phyloP scores from a whole-genome alignment of 306 rosid species.

The Fragaria vesca region DNA sequence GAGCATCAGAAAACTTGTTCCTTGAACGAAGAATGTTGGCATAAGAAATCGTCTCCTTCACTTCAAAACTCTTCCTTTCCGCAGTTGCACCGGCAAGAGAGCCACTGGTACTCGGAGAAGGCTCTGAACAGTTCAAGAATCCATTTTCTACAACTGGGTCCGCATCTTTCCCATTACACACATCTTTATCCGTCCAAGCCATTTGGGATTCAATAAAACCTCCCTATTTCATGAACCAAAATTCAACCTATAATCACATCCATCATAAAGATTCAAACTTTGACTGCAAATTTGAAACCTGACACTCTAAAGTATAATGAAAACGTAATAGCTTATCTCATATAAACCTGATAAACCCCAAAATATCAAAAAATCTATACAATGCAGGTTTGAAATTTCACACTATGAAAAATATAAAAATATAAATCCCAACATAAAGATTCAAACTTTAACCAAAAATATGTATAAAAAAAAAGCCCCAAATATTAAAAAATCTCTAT shows the following conservation, averaged over 20 bases:
- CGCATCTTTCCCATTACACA: conserved; percentile 50
- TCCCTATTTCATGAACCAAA: conserved; percentile 34
- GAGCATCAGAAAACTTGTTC: conserved; percentile 89
- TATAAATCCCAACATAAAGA: background rate
- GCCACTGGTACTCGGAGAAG: conserved; percentile 50
- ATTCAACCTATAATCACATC: conserved; percentile 15
- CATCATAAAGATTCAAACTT: background rate
- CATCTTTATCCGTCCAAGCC: conserved; percentile 67
- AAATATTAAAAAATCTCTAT: background rate
- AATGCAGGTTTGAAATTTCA: background rate
- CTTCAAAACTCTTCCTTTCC: conserved; percentile 41
- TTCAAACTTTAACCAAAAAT: conserved; percentile 1
- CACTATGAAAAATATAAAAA: conserved; percentile 28
- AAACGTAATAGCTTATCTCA: background rate
- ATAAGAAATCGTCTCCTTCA: conserved; percentile 63
- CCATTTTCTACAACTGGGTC: conserved; percentile 63
- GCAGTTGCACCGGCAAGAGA: conserved; percentile 30
- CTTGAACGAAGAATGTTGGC: conserved; percentile 83
- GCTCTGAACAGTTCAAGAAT: conserved; percentile 51
- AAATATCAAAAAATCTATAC: background rate
- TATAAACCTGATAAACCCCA: background rate
- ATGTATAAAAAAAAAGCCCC: background rate
- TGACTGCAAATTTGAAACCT: background rate
- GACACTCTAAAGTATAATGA: too few species aligned
- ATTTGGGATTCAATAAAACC: conserved; percentile 33